Percentiles rank a stretch among this genome's conserved stretches.
Evolutionary conservation across 1,139 yeast species (phyloP).

Genomic region (Lodderomyces metapsilosis): DNA sequence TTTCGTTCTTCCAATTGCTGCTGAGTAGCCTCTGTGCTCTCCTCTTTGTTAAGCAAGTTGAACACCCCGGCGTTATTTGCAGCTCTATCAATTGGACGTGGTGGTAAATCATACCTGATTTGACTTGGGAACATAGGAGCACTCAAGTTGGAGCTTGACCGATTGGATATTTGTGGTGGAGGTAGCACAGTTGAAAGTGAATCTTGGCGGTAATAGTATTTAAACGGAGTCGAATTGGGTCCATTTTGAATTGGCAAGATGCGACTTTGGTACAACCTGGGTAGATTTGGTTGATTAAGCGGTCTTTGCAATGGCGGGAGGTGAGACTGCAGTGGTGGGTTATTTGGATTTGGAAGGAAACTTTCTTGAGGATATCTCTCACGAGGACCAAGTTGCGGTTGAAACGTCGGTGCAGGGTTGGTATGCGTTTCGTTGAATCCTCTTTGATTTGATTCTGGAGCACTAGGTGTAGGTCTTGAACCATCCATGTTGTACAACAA

Average conservation of each 20-base stretch:
- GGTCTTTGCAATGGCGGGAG: slow-evolving; percentile 4
- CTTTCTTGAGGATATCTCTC: neutral
- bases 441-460: neutral
- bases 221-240: neutral
- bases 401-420: neutral
- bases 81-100: neutral
- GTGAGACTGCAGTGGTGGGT: slow-evolving; percentile 7
- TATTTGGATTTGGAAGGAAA: neutral
- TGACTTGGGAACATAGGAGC: neutral
- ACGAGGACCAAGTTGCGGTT: neutral
- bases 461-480: neutral
- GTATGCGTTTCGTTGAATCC: neutral
- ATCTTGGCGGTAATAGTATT: neutral
- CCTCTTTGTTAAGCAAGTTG: neutral
- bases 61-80: neutral
- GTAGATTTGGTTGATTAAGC: slow-evolving; percentile 1
- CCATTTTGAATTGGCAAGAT: slow-evolving; percentile 1
- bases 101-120: neutral
- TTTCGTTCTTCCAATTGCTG: neutral
- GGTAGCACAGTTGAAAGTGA: neutral
- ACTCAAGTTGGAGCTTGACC: neutral
- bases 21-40: neutral
- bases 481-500: neutral
- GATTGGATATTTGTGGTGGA: neutral
- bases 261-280: slow-evolving; percentile 1